Percentiles rank a stretch among this genome's conserved stretches.
Evolutionary conservation across 2,329 filamentous ascomycete genomes (phyloP).

Genomic region (Aspergillus sp.): DNA sequence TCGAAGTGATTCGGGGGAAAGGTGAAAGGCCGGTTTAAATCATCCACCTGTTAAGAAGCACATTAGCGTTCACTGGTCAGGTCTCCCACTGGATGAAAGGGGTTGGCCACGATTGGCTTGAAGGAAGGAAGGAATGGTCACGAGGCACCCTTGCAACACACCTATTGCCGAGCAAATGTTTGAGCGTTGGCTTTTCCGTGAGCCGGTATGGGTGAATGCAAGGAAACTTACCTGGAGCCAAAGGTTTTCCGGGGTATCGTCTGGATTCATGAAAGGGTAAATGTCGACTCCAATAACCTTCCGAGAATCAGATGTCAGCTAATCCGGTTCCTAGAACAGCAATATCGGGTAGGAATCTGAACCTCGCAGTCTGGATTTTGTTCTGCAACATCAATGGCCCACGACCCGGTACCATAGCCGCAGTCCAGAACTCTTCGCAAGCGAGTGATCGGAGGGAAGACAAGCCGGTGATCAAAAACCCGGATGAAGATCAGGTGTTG

Average conservation of each 20-base stretch:
- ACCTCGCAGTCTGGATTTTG: constrained; percentile 66
- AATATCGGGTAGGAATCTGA: constrained; percentile 38
- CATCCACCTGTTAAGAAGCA: constrained; percentile 55
- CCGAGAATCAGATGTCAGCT: constrained; percentile 17
- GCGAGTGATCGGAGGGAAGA: constrained; percentile 66
- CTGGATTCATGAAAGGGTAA: constrained; percentile 67
- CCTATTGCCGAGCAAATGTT: not conserved
- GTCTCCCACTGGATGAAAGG: not conserved
- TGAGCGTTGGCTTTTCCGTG: not conserved
- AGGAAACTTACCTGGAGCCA: constrained; percentile 58
- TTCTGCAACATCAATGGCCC: constrained; percentile 68
- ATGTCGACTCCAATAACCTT: constrained; percentile 73
- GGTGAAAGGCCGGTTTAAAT: constrained; percentile 68
- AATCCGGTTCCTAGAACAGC: not conserved
- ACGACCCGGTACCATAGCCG: constrained; percentile 69
- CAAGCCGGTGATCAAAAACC: constrained; percentile 65
- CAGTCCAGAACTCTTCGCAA: constrained; percentile 67
- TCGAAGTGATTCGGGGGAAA: constrained; percentile 74
- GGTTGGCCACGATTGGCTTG: not conserved
- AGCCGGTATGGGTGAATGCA: not conserved
- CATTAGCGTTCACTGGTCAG: not conserved
- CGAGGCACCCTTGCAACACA: not conserved
- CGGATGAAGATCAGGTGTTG: constrained; percentile 63
- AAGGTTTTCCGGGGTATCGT: constrained; percentile 64
- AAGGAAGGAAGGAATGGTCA: not conserved